Evolutionary conservation across 805 yeast species (phyloP).

Genomic region (Kodamaea jinghongensis): DNA sequence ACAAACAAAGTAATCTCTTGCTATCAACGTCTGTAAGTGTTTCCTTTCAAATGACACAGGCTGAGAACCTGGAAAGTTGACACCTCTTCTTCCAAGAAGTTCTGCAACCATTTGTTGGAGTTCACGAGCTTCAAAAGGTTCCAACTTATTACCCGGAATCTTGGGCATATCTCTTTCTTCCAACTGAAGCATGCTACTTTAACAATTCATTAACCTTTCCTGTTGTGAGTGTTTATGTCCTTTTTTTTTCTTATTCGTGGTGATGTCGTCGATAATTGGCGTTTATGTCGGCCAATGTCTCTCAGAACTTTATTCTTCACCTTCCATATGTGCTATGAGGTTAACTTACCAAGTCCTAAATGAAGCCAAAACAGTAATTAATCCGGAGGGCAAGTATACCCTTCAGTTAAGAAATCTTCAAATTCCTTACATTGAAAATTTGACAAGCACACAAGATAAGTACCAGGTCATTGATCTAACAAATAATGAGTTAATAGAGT

Average conservation of each 20-base stretch:
- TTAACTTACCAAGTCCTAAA: constrained; percentile 31
- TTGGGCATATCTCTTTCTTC: constrained; percentile 64
- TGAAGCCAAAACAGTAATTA: constrained; percentile 30
- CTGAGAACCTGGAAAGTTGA: constrained; percentile 87
- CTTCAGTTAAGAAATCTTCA: constrained; percentile 34
- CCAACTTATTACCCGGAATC: constrained; percentile 81
- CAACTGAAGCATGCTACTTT: constrained; percentile 31
- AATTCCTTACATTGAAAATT: constrained; percentile 35
- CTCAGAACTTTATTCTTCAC: neutral
- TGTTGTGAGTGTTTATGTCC: neutral
- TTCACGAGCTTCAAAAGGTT: constrained; percentile 66
- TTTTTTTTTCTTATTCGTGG: constrained; percentile 1
- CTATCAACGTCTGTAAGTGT: constrained; percentile 62
- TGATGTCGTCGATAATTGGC: constrained; percentile 5
- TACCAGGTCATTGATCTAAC: constrained; percentile 67
- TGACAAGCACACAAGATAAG: constrained; percentile 28
- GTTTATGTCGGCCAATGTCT: neutral
- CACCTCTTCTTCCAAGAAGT: constrained; percentile 52
- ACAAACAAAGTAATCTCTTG: constrained; percentile 87
- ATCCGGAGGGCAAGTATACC: constrained; percentile 35
- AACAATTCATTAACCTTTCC: neutral
- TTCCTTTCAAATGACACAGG: constrained; percentile 85
- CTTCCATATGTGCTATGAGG: constrained; percentile 24
- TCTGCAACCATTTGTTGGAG: constrained; percentile 67
- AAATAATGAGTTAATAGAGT: constrained; percentile 61